Percentiles rank a stretch among this genome's conserved stretches.
Evolutionary conservation across 2,329 filamentous ascomycete genomes (phyloP).

Genomic region (Clarireedia paspali): DNA sequence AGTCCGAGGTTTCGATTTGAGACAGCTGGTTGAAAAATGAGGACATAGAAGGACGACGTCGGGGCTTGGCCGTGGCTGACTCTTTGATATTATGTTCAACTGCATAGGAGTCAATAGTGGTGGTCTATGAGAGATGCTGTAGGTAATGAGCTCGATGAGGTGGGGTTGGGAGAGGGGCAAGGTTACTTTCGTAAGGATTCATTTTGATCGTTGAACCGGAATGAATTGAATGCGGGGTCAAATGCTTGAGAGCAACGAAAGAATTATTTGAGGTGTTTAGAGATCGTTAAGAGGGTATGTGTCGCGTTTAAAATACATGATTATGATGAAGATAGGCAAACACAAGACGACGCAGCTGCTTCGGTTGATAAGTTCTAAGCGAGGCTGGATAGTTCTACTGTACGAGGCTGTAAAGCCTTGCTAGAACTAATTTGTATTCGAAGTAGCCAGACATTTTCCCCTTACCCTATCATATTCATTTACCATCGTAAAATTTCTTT

Average conservation of each 20-base stretch:
- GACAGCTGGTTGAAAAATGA: constrained; percentile 51
- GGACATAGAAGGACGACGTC: constrained; percentile 53
- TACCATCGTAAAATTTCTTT: too few species aligned
- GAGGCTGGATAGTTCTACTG: too few species aligned
- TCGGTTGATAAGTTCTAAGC: background rate
- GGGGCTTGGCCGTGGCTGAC: constrained; percentile 28
- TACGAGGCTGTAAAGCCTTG: too few species aligned
- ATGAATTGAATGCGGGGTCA: too few species aligned
- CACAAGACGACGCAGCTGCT: background rate
- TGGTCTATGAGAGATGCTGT: too few species aligned
- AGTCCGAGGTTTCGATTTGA: constrained; percentile 29
- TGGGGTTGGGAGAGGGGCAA: constrained; percentile 7
- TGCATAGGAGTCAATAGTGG: constrained; percentile 23
- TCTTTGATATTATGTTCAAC: constrained; percentile 58
- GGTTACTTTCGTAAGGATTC: constrained; percentile 48
- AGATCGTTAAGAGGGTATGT: background rate
- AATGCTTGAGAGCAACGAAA: too few species aligned
- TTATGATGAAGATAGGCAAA: background rate
- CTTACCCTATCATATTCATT: too few species aligned
- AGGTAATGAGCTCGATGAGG: background rate
- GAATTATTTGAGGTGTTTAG: too few species aligned
- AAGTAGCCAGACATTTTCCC: too few species aligned
- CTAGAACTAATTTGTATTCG: too few species aligned
- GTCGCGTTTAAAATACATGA: background rate
- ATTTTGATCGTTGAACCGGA: background rate